Base-by-base conservation (phyloP, 495 filamentous ascomycete genomes). In the Emericellopsis terricola region DNA sequence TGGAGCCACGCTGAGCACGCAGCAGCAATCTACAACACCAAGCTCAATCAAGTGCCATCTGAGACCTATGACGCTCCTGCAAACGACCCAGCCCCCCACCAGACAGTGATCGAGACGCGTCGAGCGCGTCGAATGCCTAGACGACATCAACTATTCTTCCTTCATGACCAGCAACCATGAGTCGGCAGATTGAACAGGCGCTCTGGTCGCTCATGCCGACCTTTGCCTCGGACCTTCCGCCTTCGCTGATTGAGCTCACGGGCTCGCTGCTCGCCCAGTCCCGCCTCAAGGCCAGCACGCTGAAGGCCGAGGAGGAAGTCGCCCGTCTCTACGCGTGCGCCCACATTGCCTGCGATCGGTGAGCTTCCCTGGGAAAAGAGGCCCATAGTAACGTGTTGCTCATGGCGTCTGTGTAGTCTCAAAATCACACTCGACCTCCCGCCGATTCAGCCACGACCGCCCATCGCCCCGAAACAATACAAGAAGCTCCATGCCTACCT, bases 281-380 rank as follows among this genome's bases (percentile, higher is more conserved):
- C 4, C 73, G 83, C 6, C 75, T 68, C 47, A 77, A 73, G 19
- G 83, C 86, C 19, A 72, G 70, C 42, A 78, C 66, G 14, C 57
- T 96, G 8, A 92, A 85, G 45, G 66, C 75, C 6, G 81, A 89
- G 37, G 87, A 97, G 52, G 87, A 97, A 50, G 74, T 84, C 40
- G 81, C 78, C 13, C 70, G 87, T 5, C 67, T 73, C 8, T 93
- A 89, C 53, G 82, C 81, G 8, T 96, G 91, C 49, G 80, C 84
- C 1, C 77, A 96, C 51, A 69, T 97, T 21, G 89, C 89, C 26
- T 94, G 87, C 56, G 80, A 84, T 52, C 69, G 82, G 79, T 80
- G 49, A 18, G 23, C 6, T 14, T 8, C 15, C 24, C 16, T 34
- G 14, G 20, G 17, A 6, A 11, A 26, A 4, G 7, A 41, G 13